Evolutionary conservation across 768 basidiomycete genomes (phyloP).

Genomic region (Calocera viscosa): DNA sequence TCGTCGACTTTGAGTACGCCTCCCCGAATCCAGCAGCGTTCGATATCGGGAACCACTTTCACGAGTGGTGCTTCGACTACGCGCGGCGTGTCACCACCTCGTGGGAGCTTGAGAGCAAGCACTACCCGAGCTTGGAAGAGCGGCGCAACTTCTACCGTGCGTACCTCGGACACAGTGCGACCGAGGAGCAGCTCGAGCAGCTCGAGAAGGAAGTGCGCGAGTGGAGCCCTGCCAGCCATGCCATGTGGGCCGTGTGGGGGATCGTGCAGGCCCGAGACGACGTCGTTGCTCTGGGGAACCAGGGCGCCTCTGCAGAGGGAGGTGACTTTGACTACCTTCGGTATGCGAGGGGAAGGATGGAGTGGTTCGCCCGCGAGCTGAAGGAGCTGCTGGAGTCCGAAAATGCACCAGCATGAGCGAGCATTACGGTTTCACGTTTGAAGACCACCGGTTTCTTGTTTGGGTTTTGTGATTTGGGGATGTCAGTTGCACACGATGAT

Average conservation of each 20-base stretch:
- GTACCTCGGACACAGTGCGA: conserved; percentile 43
- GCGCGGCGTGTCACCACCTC: conserved; percentile 47
- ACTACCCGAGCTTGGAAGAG: conserved; percentile 61
- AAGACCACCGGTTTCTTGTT: not conserved
- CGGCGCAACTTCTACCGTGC: conserved; percentile 74
- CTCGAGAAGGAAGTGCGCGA: conserved; percentile 68
- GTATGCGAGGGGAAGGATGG: conserved; percentile 44
- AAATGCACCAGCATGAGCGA: not conserved
- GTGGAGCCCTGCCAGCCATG: conserved; percentile 87
- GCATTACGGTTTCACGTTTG: too few relatives aligned
- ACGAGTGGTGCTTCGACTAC: conserved; percentile 94
- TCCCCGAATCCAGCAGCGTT: conserved; percentile 82
- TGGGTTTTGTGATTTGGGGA: not conserved
- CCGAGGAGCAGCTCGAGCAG: conserved; percentile 38
- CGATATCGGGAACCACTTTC: conserved; percentile 95
- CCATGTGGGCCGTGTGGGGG: conserved; percentile 91
- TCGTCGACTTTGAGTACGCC: conserved; percentile 97
- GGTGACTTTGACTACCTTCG: conserved; percentile 74
- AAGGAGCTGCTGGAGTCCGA: conserved; percentile 17
- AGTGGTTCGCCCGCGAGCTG: conserved; percentile 32
- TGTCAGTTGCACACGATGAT: not conserved
- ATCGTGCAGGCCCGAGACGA: conserved; percentile 78
- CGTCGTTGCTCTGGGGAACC: conserved; percentile 37
- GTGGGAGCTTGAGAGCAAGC: conserved; percentile 47
- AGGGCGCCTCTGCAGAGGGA: conserved; percentile 13